Percentiles rank a stretch among this genome's conserved stretches.
These are phyloP conservation scores for Raphanus raphanistrum DNA, from an alignment of 345 rosid species.

Conservation along the genomic window DNA sequence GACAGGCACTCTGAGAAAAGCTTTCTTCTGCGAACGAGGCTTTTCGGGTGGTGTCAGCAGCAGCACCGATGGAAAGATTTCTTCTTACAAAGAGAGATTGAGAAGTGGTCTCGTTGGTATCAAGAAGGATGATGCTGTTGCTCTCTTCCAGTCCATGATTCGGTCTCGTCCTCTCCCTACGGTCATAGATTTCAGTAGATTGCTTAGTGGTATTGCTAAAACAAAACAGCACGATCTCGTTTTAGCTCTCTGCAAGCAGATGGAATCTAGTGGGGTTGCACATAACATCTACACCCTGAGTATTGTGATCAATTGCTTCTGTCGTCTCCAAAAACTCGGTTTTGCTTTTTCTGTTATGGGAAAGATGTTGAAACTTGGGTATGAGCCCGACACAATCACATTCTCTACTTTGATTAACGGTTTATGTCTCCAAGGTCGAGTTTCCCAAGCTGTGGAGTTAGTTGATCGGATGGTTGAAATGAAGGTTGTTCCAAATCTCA, in stretches of 20 bases:
- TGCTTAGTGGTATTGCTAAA: background rate
- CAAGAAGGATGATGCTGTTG: background rate
- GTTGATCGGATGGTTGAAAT: background rate
- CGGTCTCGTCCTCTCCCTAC: background rate
- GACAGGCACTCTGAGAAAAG: too few species aligned
- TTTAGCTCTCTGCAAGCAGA: background rate
- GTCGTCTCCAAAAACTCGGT: background rate
- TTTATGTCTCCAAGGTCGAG: background rate
- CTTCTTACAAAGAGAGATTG: background rate
- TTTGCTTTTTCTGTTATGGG: background rate
- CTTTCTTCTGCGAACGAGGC: too few species aligned
- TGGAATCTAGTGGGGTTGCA: background rate
- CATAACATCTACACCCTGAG: background rate
- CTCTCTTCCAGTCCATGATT: background rate
- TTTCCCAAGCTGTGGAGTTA: background rate
- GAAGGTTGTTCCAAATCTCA: background rate
- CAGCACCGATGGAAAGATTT: too few species aligned
- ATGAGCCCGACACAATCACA: background rate
- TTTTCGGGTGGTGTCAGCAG: too few species aligned
- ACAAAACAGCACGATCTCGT: background rate
- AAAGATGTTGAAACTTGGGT: background rate
- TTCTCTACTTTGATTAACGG: background rate
- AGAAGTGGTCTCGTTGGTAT: background rate
- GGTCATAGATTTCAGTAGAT: background rate
- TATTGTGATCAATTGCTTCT: background rate